Base-by-base conservation (phyloP, 1,139 yeast species). In the Debaryomycetaceae sp. region DNA sequence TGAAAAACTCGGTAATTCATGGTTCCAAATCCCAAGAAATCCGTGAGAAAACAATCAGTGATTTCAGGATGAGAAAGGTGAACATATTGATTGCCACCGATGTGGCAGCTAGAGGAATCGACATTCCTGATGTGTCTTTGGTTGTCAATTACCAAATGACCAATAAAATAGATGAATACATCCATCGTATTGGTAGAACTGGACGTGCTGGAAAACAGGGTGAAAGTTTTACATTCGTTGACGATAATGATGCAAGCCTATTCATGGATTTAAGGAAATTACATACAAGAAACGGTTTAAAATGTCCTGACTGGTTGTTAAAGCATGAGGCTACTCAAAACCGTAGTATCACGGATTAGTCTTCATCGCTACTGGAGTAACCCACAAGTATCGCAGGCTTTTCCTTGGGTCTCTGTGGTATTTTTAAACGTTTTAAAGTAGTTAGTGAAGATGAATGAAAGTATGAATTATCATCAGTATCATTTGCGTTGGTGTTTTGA, bases 51-150 rank as follows among this genome's bases (percentile, higher is more conserved):
- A 85, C 96, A 0, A 73, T 93, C 39, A 70, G 72, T 17, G 79
- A 81, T 36, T 79, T 93, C 60, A 76, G 83, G 44, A 59, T 72
- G 9, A 87, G 89, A 27, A 68, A 72, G 27, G 80, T 81, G 1
- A 82, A 81, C 44, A 71, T 88, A 8, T 69, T 93, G 41, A 84
- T 93, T 31, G 97, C 97, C 8, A 93, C 99, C 0, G 97, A 93
- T 58, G 91, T 93, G 43, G 98, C 98, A 1, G 96, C 97, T 5
- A 81, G 99, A 69, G 99, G 99, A 65, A 83, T 93, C 48, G 98
- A 93, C 65, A 83, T 93, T 14, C 86, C 93, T 0, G 79, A 87
- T 55, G 96, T 93, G 7, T 80, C 95, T 0, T 64, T 91, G 38
- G 98, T 93, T 6, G 66, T 91, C 13, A 93, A 93, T 62, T 90